phyloP scores from a whole-genome alignment of 1,284 basidiomycete genomes.

The Heterobasidion occidentale region DNA sequence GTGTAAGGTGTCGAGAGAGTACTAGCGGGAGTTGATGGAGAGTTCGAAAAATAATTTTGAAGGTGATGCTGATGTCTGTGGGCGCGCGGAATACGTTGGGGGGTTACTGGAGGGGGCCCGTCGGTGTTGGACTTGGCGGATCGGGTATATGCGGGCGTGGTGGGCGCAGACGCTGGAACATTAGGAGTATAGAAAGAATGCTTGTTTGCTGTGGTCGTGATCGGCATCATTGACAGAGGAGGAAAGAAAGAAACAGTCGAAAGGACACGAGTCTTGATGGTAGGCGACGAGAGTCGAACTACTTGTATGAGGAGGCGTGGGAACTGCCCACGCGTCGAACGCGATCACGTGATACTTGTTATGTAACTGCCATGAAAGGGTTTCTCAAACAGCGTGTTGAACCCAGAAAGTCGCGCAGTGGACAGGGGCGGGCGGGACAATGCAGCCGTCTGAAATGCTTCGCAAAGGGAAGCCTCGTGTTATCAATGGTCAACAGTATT shows the following conservation, averaged over 20 bases:
- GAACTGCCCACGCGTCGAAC: conserved; percentile 13
- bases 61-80: conserved; percentile 24
- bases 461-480: too few relatives aligned
- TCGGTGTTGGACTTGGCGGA: conserved; percentile 22
- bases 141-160: conserved; percentile 34
- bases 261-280: conserved; percentile 10
- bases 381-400: neutral
- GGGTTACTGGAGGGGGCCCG: conserved; percentile 33
- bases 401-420: too few relatives aligned
- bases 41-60: conserved; percentile 24
- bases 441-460: too few relatives aligned
- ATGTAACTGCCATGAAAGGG: neutral
- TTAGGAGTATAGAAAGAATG: conserved; percentile 16
- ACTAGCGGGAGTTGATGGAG: conserved; percentile 35
- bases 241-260: conserved; percentile 5
- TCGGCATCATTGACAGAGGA: conserved; percentile 8
- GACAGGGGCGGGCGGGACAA: too few relatives aligned
- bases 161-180: conserved; percentile 36
- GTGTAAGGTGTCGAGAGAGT: conserved; percentile 50
- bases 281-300: conserved; percentile 5
- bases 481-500: too few relatives aligned
- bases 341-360: conserved; percentile 12
- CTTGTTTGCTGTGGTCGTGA: conserved; percentile 9
- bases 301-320: conserved; percentile 8
- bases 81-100: conserved; percentile 34